Evolutionary conservation across 768 basidiomycete genomes (phyloP).

Genomic region (Lyophyllum shimeji): DNA sequence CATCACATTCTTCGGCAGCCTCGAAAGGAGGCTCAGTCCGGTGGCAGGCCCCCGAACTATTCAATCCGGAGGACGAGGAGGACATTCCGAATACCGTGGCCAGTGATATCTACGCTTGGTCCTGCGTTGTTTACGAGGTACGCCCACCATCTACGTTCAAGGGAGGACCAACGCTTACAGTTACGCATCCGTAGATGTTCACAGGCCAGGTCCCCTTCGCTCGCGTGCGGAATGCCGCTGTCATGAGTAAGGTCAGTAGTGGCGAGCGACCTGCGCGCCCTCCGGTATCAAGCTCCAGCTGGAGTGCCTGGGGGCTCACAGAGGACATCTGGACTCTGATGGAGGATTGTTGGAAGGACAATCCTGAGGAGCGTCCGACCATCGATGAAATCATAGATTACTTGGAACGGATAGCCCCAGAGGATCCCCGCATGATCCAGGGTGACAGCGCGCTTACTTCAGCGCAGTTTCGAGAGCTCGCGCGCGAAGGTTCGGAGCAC

Average conservation of each 20-base stretch:
- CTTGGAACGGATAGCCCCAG: neutral
- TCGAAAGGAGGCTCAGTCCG: conserved; percentile 18
- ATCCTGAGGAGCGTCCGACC: conserved; percentile 18
- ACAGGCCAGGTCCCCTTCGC: neutral
- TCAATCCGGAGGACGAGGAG: neutral
- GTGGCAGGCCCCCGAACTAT: conserved; percentile 27
- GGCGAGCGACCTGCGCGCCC: conserved; percentile 18
- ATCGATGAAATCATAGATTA: neutral
- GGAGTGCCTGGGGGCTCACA: conserved; percentile 11
- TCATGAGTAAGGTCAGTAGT: neutral
- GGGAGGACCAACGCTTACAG: neutral
- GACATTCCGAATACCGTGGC: conserved; percentile 9
- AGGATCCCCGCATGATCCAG: neutral
- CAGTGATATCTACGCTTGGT: conserved; percentile 28
- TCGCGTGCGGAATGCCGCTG: neutral
- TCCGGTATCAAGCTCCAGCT: conserved; percentile 1
- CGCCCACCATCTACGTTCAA: neutral
- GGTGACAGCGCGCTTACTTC: neutral
- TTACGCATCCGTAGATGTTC: neutral
- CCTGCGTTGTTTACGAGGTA: conserved; percentile 26
- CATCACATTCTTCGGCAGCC: conserved; percentile 9
- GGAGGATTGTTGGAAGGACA: conserved; percentile 20
- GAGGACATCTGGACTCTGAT: conserved; percentile 21
- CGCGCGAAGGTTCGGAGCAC: neutral
- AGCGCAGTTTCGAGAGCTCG: neutral